phyloP scores from a whole-genome alignment of 1,139 yeast genomes.

The Chernovozyma aurita region DNA sequence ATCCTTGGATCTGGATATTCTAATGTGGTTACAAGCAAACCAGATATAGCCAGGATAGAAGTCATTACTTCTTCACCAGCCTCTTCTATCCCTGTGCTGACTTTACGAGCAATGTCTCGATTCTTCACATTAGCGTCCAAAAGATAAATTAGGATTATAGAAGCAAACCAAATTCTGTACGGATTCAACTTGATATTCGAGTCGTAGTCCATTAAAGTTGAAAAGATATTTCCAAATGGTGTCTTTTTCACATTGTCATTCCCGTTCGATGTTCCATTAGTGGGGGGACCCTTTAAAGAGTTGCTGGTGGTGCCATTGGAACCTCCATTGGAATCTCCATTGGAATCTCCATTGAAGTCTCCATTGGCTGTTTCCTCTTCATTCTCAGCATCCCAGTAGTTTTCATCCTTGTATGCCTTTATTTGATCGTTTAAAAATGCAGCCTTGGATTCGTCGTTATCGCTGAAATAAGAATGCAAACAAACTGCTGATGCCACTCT shows the following conservation, averaged over 20 bases:
- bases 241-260: constrained; percentile 10
- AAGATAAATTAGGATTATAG: constrained; percentile 58
- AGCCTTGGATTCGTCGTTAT: constrained; percentile 57
- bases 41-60: constrained; percentile 77
- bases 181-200: constrained; percentile 77
- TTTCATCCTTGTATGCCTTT: constrained; percentile 33
- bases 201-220: constrained; percentile 72
- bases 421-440: constrained; percentile 67
- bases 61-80: constrained; percentile 72
- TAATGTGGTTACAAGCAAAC: constrained; percentile 65
- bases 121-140: constrained; percentile 55
- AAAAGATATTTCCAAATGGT: constrained; percentile 53
- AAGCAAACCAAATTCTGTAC: constrained; percentile 82
- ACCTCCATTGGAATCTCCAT: background rate
- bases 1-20: constrained; percentile 68
- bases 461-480: constrained; percentile 63
- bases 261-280: background rate
- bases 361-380: constrained; percentile 7
- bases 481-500: constrained; percentile 68
- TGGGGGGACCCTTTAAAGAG: too few relatives aligned
- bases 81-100: constrained; percentile 64
- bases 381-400: constrained; percentile 12
- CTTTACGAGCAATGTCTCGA: constrained; percentile 45
- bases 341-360: constrained; percentile 5
- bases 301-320: too few relatives aligned